These are phyloP conservation scores for Mucor saturninus DNA, from an alignment of 371 early-diverging fungal genomes.

Conservation along the genomic window DNA sequence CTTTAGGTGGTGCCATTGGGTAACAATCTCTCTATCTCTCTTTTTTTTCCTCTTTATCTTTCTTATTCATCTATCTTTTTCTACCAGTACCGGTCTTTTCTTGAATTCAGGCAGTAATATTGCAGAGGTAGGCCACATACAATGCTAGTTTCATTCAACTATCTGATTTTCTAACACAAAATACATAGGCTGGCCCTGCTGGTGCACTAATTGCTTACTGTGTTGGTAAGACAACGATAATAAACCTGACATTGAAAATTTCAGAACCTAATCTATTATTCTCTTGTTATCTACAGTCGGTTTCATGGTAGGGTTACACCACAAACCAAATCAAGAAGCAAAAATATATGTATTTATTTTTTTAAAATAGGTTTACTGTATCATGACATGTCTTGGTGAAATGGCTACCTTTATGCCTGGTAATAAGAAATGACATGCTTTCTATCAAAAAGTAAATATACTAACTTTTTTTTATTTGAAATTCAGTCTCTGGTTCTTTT, in stretches of 20 bases:
- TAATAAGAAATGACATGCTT: constrained; percentile 10
- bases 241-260: constrained; percentile 8
- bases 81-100: constrained; percentile 77
- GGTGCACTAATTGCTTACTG: constrained; percentile 78
- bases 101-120: constrained; percentile 78
- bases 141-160: too few relatives aligned
- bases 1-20: constrained; percentile 77
- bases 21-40: constrained; percentile 1
- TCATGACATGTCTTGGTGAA: constrained; percentile 84
- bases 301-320: constrained; percentile 39
- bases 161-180: background rate
- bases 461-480: background rate
- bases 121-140: constrained; percentile 36
- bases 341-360: too few relatives aligned
- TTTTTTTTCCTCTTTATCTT: background rate
- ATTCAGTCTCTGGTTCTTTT: constrained; percentile 79
- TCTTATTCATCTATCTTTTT: background rate
- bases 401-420: constrained; percentile 77
- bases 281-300: constrained; percentile 67
- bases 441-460: background rate
- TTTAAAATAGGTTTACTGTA: constrained; percentile 70
- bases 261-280: constrained; percentile 4
- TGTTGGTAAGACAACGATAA: constrained; percentile 53
- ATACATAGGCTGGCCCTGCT: constrained; percentile 72
- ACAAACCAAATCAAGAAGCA: background rate